phyloP scores from a whole-genome alignment of 192 early-diverging fungal species.

The Coemansia sp. region DNA sequence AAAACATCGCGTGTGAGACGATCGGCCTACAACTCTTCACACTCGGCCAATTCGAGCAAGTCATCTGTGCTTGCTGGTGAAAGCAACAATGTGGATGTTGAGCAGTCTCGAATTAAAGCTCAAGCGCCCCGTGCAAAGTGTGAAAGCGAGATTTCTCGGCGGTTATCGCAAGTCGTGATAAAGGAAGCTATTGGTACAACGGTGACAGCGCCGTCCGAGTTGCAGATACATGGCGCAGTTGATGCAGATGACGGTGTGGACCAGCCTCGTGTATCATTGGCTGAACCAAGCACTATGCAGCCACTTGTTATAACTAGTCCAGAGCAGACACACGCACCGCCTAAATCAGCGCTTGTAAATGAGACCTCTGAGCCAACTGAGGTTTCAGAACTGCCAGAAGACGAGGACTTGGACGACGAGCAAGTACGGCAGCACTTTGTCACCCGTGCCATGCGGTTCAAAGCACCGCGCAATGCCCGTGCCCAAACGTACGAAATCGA shows the following conservation, averaged over 20 bases:
- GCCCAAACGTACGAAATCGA: conserved; percentile 44
- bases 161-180: conserved; percentile 10
- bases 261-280: neutral
- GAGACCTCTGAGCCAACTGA: neutral
- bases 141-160: conserved; percentile 10
- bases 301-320: neutral
- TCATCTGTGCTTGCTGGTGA: no score
- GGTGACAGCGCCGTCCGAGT: neutral
- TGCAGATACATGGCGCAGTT: neutral
- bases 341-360: neutral
- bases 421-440: conserved; percentile 29
- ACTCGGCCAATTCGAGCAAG: no score
- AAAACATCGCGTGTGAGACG: conserved; percentile 12
- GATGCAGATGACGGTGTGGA: neutral
- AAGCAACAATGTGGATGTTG: neutral
- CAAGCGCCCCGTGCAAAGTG: neutral
- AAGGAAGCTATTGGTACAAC: neutral
- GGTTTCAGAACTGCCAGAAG: neutral
- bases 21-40: neutral
- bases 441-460: conserved; percentile 42
- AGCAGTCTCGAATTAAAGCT: neutral
- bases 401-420: neutral
- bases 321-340: neutral
- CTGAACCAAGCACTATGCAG: neutral
- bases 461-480: conserved; percentile 46